These are phyloP conservation scores for Globisporangium okanoganense DNA, from an alignment of 352 stramenopile genomes.

Conservation along the genomic window DNA sequence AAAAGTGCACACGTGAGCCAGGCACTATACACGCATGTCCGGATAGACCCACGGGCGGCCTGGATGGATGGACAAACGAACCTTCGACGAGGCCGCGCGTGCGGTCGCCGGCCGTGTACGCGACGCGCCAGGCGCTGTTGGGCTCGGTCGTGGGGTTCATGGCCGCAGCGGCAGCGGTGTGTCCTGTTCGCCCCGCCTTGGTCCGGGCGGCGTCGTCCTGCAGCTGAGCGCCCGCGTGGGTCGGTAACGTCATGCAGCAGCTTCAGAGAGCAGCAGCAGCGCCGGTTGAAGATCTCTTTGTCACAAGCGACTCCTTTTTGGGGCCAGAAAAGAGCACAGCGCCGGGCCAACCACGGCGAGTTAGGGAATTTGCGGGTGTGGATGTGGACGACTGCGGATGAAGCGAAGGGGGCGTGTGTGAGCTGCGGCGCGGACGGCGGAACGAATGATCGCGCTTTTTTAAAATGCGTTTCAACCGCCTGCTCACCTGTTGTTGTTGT, in stretches of 20 bases:
- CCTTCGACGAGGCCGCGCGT: conserved; percentile 65
- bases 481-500: background rate
- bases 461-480: background rate
- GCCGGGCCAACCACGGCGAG: background rate
- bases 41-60: background rate
- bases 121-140: conserved; percentile 44
- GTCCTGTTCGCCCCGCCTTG: too few relatives aligned
- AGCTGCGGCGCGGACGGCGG: background rate
- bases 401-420: background rate
- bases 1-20: background rate
- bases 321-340: background rate
- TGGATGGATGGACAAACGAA: conserved; percentile 9
- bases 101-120: conserved; percentile 49
- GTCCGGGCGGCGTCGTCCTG: background rate
- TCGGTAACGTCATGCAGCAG: conserved; percentile 8
- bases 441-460: background rate
- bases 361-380: background rate
- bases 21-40: background rate
- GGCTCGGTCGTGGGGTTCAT: conserved; percentile 19
- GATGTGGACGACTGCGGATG: background rate
- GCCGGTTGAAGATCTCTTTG: conserved; percentile 10
- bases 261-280: background rate
- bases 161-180: too few relatives aligned
- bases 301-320: conserved; percentile 3
- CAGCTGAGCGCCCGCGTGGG: conserved; percentile 1